phyloP scores from a whole-genome alignment of 805 yeast genomes.

The Saturnispora bothae region DNA sequence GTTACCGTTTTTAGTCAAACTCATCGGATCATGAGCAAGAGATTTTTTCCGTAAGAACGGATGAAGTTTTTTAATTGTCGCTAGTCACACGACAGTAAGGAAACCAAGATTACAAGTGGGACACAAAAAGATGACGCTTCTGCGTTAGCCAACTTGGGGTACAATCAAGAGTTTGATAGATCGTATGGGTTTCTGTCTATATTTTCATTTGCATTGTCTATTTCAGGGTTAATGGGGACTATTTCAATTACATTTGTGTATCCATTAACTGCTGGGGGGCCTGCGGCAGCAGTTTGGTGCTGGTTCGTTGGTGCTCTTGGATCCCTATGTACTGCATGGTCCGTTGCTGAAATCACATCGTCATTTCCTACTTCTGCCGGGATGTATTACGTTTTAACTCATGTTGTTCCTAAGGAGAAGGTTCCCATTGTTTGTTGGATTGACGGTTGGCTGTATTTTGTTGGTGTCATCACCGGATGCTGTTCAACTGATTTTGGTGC shows the following conservation, averaged over 20 bases:
- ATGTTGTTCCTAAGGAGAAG: constrained; percentile 37
- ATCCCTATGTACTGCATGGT: constrained; percentile 42
- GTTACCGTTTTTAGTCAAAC: no score
- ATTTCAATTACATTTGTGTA: constrained; percentile 42
- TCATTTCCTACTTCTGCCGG: constrained; percentile 47
- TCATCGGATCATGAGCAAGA: no score
- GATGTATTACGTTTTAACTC: constrained; percentile 36
- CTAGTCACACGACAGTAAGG: no score
- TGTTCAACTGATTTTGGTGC: constrained; percentile 46
- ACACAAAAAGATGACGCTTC: constrained; percentile 27
- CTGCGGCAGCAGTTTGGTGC: constrained; percentile 55
- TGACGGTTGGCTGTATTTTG: constrained; percentile 42
- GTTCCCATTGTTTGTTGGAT: constrained; percentile 45
- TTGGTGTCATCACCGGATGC: constrained; percentile 40
- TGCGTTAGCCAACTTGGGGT: constrained; percentile 37
- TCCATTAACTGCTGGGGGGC: constrained; percentile 45
- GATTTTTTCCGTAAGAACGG: no score
- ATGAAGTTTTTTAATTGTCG: no score
- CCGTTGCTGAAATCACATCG: constrained; percentile 40
- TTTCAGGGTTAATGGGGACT: constrained; percentile 57
- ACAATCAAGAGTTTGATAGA: constrained; percentile 50
- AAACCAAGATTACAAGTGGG: no score
- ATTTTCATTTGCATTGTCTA: constrained; percentile 53
- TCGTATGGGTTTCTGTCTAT: constrained; percentile 50
- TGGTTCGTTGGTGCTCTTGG: constrained; percentile 48